Evolutionary conservation across 2,329 filamentous ascomycete species (phyloP), one percentile per base, ranked within the genome.

Genomic region (Alternaria brassicicola): DNA sequence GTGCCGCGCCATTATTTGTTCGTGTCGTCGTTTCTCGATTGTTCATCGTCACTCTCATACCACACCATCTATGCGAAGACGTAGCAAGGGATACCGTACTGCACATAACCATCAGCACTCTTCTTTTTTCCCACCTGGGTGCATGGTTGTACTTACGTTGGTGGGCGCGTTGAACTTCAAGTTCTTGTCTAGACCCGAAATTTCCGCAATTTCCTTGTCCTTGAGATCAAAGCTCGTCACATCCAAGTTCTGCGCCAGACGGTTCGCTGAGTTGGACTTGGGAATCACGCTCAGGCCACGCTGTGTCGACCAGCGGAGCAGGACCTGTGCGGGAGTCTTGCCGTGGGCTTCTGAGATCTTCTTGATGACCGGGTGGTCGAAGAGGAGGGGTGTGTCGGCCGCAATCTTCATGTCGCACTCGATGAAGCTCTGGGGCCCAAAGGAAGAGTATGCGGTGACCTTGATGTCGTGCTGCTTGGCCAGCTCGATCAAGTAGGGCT

Each of bases 231-330:
- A 77, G 59, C 62, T 62, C 8, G 64, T 68, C 19, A 72, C 68
- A 50, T 75, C 70, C 55, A 77, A 55, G 60, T 77, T 77, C 63
- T 75, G 63, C 39, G 63, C 55, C 51, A 77, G 57, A n/a, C 73
- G 65, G 48, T 68, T 58, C 49, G 64, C 64, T 23, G 69, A 67
- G 59, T 69, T 74, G 50, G 71, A 74, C 68, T 78, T 78, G 38
- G 75, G 75, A 51, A 78, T 78, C 30, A 77, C 75, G n/a, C 69
- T 68, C 6, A 76, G 55, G 17, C 75, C 74, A 19, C 73, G 68
- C 85, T 97, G 93, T n/a, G 92, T 96, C 38, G 91, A 87, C 93
- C 93, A 97, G 73, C 92, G 85, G 67, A 97, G 84, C 64, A 97
- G 83, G 21, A 97, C 84, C 84, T 97, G 92, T 15, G 91, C 89